Conservation (phyloP, 2,329 filamentous ascomycete species). For the Trichoderma arundinaceum region DNA sequence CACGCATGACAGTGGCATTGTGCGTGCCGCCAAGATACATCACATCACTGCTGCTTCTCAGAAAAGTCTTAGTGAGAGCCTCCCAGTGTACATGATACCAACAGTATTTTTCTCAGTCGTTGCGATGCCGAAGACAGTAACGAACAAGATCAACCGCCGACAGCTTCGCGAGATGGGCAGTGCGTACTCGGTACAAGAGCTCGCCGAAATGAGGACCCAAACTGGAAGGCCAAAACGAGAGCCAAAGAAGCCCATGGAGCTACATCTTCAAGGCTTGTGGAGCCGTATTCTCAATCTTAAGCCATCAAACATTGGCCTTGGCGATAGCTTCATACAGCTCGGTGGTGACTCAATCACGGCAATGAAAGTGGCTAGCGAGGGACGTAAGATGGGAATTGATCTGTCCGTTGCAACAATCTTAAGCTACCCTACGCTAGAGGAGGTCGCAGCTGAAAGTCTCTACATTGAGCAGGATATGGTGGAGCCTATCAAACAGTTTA, state of each 20-base stretch:
- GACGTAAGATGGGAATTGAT: conserved; percentile 1
- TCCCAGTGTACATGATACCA: too few relatives aligned
- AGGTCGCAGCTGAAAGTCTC: too few relatives aligned
- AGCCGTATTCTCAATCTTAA: not conserved
- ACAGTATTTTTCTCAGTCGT: too few relatives aligned
- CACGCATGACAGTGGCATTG: too few relatives aligned
- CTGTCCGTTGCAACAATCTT: not conserved
- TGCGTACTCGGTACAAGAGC: not conserved
- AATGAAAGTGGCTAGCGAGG: not conserved
- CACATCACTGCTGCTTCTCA: too few relatives aligned
- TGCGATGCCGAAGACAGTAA: too few relatives aligned
- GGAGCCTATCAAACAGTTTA: too few relatives aligned
- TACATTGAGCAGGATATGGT: too few relatives aligned
- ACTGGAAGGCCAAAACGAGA: not conserved
- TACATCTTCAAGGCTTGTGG: not conserved
- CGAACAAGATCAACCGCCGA: too few relatives aligned
- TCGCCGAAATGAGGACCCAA: not conserved
- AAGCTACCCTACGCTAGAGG: not conserved
- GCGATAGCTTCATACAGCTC: not conserved
- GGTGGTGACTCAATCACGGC: conserved; percentile 7
- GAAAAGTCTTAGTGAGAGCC: too few relatives aligned
- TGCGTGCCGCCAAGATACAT: too few relatives aligned
- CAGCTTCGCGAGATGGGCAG: not conserved
- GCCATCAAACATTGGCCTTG: too few relatives aligned
- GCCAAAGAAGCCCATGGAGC: not conserved